phyloP scores from a whole-genome alignment of 108 stramenopile species.

The Schizochytrium sp. region DNA sequence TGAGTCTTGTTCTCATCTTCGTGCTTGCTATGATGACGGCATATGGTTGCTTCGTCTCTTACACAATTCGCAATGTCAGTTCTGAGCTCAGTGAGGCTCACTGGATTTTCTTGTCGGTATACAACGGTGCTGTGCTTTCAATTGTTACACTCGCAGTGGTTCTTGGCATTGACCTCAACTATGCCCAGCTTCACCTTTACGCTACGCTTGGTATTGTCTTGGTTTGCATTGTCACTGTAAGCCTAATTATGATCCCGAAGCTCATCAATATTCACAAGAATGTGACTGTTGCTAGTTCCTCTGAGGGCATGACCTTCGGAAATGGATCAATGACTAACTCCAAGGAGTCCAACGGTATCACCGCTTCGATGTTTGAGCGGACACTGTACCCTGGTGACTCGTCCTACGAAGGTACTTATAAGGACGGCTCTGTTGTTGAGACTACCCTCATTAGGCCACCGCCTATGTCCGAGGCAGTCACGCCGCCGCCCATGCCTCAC shows the following conservation, averaged over 20 bases:
- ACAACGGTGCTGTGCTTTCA: slow-evolving; percentile 28
- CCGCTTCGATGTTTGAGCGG: too few relatives aligned
- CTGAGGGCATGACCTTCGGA: too few relatives aligned
- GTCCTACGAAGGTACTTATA: too few relatives aligned
- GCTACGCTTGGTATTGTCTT: slow-evolving; percentile 12
- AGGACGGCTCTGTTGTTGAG: too few relatives aligned
- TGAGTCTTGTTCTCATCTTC: background rate
- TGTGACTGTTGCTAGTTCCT: background rate
- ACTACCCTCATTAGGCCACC: too few relatives aligned
- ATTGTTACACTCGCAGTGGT: slow-evolving; percentile 12
- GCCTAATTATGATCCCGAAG: slow-evolving; percentile 15
- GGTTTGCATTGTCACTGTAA: background rate
- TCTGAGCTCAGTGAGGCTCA: slow-evolving; percentile 23
- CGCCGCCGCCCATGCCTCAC: too few relatives aligned
- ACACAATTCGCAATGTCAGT: slow-evolving; percentile 10
- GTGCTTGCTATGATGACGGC: background rate
- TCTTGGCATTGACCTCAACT: background rate
- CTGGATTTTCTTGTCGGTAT: slow-evolving; percentile 5
- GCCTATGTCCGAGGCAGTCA: too few relatives aligned
- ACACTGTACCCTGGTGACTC: too few relatives aligned
- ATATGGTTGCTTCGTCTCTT: slow-evolving; percentile 29
- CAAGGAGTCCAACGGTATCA: too few relatives aligned
- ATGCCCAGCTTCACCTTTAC: slow-evolving; percentile 7
- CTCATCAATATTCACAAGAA: slow-evolving; percentile 14
- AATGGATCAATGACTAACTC: too few relatives aligned